Evolutionary conservation across 345 rosid genomes (phyloP), one percentile per base, ranked within the genome.

Genomic region (Aurinia saxatilis): DNA sequence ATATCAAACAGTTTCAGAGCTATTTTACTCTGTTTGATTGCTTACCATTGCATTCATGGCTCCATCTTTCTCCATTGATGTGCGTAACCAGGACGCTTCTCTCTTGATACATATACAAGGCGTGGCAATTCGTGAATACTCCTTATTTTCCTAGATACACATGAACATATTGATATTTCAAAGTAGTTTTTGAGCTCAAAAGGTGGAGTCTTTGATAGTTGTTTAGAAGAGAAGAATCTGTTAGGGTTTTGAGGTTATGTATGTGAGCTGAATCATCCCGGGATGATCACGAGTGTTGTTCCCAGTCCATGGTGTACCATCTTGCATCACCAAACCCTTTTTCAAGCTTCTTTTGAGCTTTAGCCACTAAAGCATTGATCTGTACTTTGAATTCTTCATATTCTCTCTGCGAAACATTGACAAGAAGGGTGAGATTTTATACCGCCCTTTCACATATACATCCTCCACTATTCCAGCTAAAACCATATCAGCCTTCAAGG

Each of bases 291-390:
- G 83, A 17, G 92, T 85, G 76, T 80, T 90, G 80, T 93, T 93
- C 8, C 99, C 99, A 3, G 99, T 97, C 99, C 99, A 93, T 17
- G 96, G 99, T 13, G 92, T 93, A 34, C 97, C 96, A 68, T 93
- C 99, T 71, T 93, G 99, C 99, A 93, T 93, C 54, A 90, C 95
- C 99, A 96, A 93, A 46, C 97, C n/a, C 99, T 79, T 93, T 97
- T 78, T 93, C 97, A 31, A 96, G 99, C 51, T 87, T 93, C 80
- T 93, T 93, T 55, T 78, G 90, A 54, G 99, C 99, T 57, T 87
- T 93, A 23, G 96, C 78, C n/a, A 93, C 99, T 57, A 93, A 37
- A 36, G 99, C 78, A 63, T 93, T 90, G 12, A 93, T 76, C 80
- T 81, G 82, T 68, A 93, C 99, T 79, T 93, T 90, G 78, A 93